Evolutionary conservation across 1,284 basidiomycete genomes (phyloP).

Genomic region (Thecaphora frezii): DNA sequence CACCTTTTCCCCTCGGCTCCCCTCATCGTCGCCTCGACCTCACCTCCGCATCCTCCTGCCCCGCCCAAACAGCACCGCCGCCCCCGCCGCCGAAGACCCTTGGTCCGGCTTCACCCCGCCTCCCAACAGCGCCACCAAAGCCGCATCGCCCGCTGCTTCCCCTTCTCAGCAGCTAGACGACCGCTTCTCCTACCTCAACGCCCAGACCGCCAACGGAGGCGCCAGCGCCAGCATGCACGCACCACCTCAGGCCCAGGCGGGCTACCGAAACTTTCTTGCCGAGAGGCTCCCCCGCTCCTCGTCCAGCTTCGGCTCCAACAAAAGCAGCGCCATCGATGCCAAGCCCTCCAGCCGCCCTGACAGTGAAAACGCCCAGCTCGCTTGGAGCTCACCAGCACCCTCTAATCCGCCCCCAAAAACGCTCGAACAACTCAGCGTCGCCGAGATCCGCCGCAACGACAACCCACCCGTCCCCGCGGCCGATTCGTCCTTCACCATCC

Average conservation of each 20-base stretch:
- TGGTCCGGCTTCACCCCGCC: background rate
- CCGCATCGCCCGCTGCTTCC: background rate
- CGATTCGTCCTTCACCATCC: background rate
- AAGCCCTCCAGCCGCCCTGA: constrained; percentile 20
- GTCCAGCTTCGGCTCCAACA: constrained; percentile 25
- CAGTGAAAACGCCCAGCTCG: constrained; percentile 15
- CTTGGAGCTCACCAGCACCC: constrained; percentile 10
- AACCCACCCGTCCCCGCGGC: background rate
- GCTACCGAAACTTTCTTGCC: constrained; percentile 5
- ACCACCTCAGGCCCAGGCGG: constrained; percentile 11
- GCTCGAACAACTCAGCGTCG: background rate
- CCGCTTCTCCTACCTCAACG: background rate
- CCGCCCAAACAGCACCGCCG: background rate
- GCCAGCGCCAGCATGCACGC: constrained; percentile 39
- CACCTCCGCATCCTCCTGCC: too few species aligned
- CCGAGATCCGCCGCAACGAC: too few species aligned
- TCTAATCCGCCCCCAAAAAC: background rate
- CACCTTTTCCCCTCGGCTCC: too few species aligned
- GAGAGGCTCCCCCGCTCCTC: constrained; percentile 12
- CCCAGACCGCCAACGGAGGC: constrained; percentile 19
- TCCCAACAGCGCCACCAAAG: too few species aligned
- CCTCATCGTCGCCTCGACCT: too few species aligned
- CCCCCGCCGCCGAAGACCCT: background rate
- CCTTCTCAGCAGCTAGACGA: background rate
- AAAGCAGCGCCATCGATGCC: background rate